phyloP scores from a whole-genome alignment of 2,329 filamentous ascomycete species.

The Berkeleyomyces rouxiae region DNA sequence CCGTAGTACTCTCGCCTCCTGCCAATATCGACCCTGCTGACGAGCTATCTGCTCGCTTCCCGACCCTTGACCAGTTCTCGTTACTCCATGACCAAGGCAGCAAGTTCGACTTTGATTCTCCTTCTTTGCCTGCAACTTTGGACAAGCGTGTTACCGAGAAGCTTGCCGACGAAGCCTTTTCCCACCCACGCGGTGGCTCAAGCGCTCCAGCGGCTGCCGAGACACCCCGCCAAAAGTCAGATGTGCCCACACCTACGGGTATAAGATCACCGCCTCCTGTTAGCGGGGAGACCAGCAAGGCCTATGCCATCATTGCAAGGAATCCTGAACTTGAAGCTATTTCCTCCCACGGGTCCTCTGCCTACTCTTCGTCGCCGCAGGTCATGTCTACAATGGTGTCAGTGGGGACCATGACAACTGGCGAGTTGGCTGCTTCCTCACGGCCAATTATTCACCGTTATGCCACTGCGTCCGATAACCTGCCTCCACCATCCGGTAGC shows the following conservation, averaged over 20 bases:
- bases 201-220: constrained; percentile 17
- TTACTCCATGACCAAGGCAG: constrained; percentile 68
- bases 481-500: constrained; percentile 17
- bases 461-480: neutral
- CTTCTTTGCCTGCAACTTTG: constrained; percentile 35
- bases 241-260: neutral
- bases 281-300: constrained; percentile 35
- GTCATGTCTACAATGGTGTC: constrained; percentile 24
- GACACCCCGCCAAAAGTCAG: neutral
- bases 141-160: constrained; percentile 56
- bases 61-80: constrained; percentile 83
- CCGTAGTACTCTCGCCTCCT: neutral
- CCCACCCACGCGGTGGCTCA: constrained; percentile 23
- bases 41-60: constrained; percentile 72
- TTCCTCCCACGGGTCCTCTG: constrained; percentile 24
- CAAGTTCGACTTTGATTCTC: constrained; percentile 67
- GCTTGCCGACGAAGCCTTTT: constrained; percentile 73
- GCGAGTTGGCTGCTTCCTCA: constrained; percentile 6
- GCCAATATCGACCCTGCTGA: constrained; percentile 35
- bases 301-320: constrained; percentile 46
- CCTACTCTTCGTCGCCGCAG: constrained; percentile 19
- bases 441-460: constrained; percentile 25
- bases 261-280: constrained; percentile 22
- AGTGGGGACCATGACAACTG: constrained; percentile 62
- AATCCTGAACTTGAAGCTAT: constrained; percentile 46